These are phyloP conservation scores for Aspergillus flavus DNA, from an alignment of 2,329 filamentous ascomycete species.

Conservation along the genomic window DNA sequence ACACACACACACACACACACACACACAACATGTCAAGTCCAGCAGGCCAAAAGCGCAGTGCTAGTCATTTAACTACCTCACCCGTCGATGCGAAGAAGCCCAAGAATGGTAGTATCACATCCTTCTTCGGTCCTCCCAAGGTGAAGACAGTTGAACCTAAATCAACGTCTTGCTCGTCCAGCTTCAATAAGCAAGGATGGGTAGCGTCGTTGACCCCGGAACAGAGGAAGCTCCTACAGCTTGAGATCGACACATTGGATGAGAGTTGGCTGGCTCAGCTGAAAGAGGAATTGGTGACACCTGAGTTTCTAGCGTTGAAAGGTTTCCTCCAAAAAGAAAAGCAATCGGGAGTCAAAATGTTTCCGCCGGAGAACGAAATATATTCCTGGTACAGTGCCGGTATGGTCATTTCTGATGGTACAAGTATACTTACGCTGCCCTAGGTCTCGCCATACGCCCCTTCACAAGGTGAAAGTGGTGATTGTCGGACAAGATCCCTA, in stretches of 20 bases:
- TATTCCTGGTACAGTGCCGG: constrained; percentile 77
- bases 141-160: constrained; percentile 35
- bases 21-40: constrained; percentile 33
- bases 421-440: constrained; percentile 21
- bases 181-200: constrained; percentile 91
- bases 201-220: constrained; percentile 75
- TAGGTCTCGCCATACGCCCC: constrained; percentile 92
- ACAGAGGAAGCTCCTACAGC: constrained; percentile 76
- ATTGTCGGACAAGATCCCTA: constrained; percentile 97
- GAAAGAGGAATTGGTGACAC: constrained; percentile 79
- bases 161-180: constrained; percentile 38
- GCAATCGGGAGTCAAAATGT: constrained; percentile 73
- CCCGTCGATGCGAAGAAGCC: constrained; percentile 66
- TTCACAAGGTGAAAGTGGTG: constrained; percentile 85
- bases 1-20: neutral
- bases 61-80: constrained; percentile 46
- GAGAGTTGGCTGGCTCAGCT: constrained; percentile 88
- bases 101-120: constrained; percentile 80
- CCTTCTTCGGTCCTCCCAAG: constrained; percentile 81
- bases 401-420: neutral
- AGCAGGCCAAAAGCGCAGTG: constrained; percentile 66
- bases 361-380: constrained; percentile 83
- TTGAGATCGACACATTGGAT: constrained; percentile 91
- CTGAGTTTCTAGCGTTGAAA: constrained; percentile 86
- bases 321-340: constrained; percentile 80